phyloP scores from a whole-genome alignment of 2,329 filamentous ascomycete genomes.

The Exutisphaerella laricina region DNA sequence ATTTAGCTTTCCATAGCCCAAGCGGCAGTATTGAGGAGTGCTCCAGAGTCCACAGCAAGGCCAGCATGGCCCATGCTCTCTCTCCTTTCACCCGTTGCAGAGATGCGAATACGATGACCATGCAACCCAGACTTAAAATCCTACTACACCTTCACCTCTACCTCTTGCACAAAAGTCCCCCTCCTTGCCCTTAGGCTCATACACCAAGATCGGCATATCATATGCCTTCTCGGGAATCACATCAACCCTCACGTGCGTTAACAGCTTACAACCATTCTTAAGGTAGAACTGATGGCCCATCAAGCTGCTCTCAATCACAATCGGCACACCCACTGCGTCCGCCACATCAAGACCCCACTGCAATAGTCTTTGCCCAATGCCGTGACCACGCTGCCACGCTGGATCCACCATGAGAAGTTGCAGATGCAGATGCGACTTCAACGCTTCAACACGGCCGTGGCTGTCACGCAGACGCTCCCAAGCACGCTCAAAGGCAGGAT shows the following conservation, averaged over 20 bases:
- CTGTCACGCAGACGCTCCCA: slow-evolving; percentile 11
- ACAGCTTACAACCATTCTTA: slow-evolving; percentile 16
- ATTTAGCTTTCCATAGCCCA: not conserved
- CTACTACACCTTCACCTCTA: not conserved
- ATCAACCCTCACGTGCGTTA: slow-evolving; percentile 14
- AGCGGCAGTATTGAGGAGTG: too few species aligned
- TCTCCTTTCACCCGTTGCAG: too few species aligned
- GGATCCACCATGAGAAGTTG: slow-evolving; percentile 20
- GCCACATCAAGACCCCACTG: slow-evolving; percentile 18
- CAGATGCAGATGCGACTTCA: slow-evolving; percentile 16
- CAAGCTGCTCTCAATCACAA: slow-evolving; percentile 17
- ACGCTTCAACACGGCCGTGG: slow-evolving; percentile 9
- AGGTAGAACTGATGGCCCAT: slow-evolving; percentile 20
- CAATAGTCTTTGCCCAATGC: slow-evolving; percentile 15
- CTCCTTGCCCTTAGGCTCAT: slow-evolving; percentile 9
- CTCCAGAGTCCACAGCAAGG: too few species aligned
- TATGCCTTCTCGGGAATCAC: slow-evolving; percentile 19
- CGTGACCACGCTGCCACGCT: slow-evolving; percentile 15
- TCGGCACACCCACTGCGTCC: slow-evolving; percentile 9
- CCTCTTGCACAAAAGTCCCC: not conserved
- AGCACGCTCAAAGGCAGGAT: slow-evolving; percentile 9
- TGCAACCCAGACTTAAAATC: too few species aligned
- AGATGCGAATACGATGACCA: too few species aligned
- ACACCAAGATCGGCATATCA: slow-evolving; percentile 18
- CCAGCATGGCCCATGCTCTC: too few species aligned